A percentile compares a stretch with the other conserved stretches of the same genome.
Conservation (phyloP, 176 grass and related monocot species). For the Bromus sterilis region DNA sequence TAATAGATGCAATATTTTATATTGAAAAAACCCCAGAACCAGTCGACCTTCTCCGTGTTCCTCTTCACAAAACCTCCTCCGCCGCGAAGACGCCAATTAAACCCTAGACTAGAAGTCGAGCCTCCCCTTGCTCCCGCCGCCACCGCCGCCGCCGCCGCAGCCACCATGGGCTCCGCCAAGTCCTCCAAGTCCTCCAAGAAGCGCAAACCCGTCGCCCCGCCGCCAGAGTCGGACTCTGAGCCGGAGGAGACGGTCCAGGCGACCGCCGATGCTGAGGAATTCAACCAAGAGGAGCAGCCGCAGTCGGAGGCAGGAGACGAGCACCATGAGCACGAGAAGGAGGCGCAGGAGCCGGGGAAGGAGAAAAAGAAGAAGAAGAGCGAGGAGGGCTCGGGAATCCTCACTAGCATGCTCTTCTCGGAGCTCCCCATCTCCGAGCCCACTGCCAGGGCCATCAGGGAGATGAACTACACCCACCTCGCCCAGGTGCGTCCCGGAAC, state of each 20-base stretch:
- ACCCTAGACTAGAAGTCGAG: background rate
- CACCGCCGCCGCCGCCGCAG: background rate
- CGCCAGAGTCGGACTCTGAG: conserved; percentile 27
- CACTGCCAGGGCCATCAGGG: too few species aligned
- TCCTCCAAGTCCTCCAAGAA: conserved; percentile 34
- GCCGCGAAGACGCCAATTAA: background rate
- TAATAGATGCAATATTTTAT: too few species aligned
- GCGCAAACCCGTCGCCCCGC: conserved; percentile 12
- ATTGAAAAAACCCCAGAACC: too few species aligned
- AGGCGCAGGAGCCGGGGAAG: background rate
- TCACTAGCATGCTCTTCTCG: conserved; percentile 48
- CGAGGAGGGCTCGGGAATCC: conserved; percentile 18
- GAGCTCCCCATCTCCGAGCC: conserved; percentile 52
- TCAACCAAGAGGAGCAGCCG: background rate
- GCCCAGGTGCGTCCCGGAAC: conserved; percentile 34
- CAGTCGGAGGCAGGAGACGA: background rate
- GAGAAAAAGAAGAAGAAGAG: background rate
- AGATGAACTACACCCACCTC: too few species aligned
- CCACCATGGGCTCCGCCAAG: conserved; percentile 7
- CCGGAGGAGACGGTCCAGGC: conserved; percentile 20
- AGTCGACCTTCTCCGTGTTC: too few species aligned
- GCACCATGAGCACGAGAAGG: too few species aligned
- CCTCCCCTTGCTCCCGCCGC: background rate
- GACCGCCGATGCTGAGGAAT: background rate
- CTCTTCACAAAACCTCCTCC: background rate